phyloP scores from a whole-genome alignment of 371 early-diverging fungal genomes.

The Rhizopus arrhizus region DNA sequence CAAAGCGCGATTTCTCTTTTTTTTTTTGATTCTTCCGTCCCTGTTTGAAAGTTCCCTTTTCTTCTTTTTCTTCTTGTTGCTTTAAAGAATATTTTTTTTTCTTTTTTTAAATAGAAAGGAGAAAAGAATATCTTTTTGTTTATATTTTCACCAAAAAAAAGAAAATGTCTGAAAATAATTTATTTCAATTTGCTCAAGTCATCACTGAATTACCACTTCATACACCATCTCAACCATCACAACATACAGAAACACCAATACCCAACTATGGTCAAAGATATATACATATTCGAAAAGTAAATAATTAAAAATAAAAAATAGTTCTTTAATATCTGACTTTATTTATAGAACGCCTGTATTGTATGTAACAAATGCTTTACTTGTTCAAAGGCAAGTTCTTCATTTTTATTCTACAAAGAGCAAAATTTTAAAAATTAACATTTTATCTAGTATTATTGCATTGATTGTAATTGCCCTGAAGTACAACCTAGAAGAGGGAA shows the following conservation, averaged over 20 bases:
- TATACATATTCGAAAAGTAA: slow-evolving; percentile 41
- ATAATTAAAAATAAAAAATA: neutral
- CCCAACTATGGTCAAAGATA: slow-evolving; percentile 16
- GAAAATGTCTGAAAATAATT: slow-evolving; percentile 42
- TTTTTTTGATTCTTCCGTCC: slow-evolving; percentile 2
- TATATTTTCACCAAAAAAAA: slow-evolving; percentile 3
- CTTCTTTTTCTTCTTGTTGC: slow-evolving; percentile 5
- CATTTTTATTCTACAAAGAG: neutral
- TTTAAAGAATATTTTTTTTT: neutral
- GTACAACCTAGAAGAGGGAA: slow-evolving; percentile 54
- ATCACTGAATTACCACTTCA: slow-evolving; percentile 37
- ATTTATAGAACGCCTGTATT: slow-evolving; percentile 52
- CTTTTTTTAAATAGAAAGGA: neutral
- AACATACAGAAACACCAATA: slow-evolving; percentile 18
- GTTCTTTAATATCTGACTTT: neutral
- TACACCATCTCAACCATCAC: slow-evolving; percentile 16
- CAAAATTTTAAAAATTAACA: neutral
- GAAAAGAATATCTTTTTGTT: slow-evolving; percentile 1
- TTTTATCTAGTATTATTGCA: slow-evolving; percentile 43
- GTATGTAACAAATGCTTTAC: slow-evolving; percentile 57
- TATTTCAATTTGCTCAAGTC: slow-evolving; percentile 53
- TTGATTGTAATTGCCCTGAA: slow-evolving; percentile 48
- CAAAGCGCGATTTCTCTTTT: slow-evolving; percentile 3
- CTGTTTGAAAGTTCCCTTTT: slow-evolving; percentile 1
- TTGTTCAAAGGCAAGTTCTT: slow-evolving; percentile 43